These are phyloP conservation scores for Tulasnella sp. DNA, from an alignment of 768 basidiomycete species.

Conservation along the genomic window DNA sequence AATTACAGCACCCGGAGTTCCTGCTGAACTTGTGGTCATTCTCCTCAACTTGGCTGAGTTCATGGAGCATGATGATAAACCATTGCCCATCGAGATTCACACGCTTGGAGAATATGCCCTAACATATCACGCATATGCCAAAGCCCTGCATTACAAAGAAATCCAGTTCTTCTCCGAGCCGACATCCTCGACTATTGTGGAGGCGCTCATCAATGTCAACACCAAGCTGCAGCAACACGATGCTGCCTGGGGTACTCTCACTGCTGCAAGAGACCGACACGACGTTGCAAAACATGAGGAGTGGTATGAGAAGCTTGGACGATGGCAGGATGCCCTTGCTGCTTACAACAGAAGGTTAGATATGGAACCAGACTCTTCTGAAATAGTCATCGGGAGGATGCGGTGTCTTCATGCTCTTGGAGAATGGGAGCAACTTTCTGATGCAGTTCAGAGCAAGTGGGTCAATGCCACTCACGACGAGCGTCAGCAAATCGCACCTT, in stretches of 20 bases:
- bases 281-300: constrained; percentile 89
- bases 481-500: constrained; percentile 81
- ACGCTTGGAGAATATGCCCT: constrained; percentile 89
- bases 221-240: constrained; percentile 94
- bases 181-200: constrained; percentile 70
- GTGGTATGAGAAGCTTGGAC: constrained; percentile 93
- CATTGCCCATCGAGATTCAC: constrained; percentile 83
- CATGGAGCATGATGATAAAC: constrained; percentile 98
- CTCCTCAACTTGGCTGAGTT: constrained; percentile 92
- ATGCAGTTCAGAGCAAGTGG: constrained; percentile 83
- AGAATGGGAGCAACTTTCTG: constrained; percentile 87
- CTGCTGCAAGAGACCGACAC: constrained; percentile 79
- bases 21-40: constrained; percentile 80
- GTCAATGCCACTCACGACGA: constrained; percentile 67
- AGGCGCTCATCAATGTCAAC: constrained; percentile 91
- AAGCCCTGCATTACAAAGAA: constrained; percentile 97
- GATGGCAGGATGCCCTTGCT: constrained; percentile 86
- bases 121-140: constrained; percentile 89
- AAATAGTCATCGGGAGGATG: constrained; percentile 79
- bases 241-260: constrained; percentile 92
- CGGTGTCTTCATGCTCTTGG: constrained; percentile 94
- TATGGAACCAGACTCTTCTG: constrained; percentile 61
- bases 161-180: constrained; percentile 91
- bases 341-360: constrained; percentile 72
- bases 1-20: constrained; percentile 53